Conservation (phyloP, 805 yeast genomes). For the Zygoascus bituminiphila region DNA sequence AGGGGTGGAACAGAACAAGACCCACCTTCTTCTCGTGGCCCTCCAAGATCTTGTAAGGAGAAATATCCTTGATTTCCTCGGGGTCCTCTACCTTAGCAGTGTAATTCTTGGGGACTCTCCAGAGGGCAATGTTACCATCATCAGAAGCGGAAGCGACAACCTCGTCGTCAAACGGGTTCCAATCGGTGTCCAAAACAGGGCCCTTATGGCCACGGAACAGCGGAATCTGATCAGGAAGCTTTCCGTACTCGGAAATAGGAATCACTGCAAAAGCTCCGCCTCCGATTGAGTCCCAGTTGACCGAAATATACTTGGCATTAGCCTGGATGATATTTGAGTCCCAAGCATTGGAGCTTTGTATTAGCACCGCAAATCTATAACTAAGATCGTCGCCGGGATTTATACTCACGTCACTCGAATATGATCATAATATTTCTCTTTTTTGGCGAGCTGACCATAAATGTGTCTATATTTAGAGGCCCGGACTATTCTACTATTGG, state of each 20-base stretch:
- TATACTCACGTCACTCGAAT: conserved; percentile 31
- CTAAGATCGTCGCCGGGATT: background rate
- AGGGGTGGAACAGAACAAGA: conserved; percentile 82
- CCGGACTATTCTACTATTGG: conserved; percentile 66
- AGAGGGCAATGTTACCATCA: conserved; percentile 72
- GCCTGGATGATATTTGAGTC: conserved; percentile 83
- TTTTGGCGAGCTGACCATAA: conserved; percentile 76
- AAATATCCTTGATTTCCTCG: conserved; percentile 54
- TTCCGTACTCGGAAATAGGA: conserved; percentile 80
- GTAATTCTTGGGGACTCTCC: conserved; percentile 82
- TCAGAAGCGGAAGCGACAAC: conserved; percentile 74
- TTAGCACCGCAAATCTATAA: too few relatives aligned
- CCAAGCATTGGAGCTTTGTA: conserved; percentile 78
- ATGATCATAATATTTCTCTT: conserved; percentile 66
- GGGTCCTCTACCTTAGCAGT: conserved; percentile 35
- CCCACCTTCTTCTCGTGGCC: conserved; percentile 97
- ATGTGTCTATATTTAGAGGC: conserved; percentile 97
- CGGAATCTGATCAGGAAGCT: conserved; percentile 88
- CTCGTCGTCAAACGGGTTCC: conserved; percentile 80
- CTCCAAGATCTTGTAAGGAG: conserved; percentile 57
- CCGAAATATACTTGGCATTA: conserved; percentile 77
- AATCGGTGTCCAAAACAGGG: conserved; percentile 89
- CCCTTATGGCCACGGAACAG: conserved; percentile 94
- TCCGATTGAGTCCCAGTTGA: conserved; percentile 91
- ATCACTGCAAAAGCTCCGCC: conserved; percentile 97